Evolutionary conservation across 2,329 filamentous ascomycete genomes (phyloP).

Genomic region (Periconia digitata): DNA sequence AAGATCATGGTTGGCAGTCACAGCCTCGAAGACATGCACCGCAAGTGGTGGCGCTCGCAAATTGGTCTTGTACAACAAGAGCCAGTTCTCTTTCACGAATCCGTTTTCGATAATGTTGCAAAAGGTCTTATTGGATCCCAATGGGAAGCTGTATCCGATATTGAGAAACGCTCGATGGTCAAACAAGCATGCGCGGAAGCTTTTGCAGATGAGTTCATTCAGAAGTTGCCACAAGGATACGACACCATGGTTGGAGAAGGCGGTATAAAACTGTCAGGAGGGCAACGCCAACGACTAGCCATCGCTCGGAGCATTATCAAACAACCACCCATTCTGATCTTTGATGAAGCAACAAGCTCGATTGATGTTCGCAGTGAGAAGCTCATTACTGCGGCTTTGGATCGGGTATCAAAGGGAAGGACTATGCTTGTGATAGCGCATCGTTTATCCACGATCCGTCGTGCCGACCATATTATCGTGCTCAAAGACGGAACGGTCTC

Average conservation of each 20-base stretch:
- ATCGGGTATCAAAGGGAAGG: slow-evolving; percentile 34
- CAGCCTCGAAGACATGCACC: slow-evolving; percentile 75
- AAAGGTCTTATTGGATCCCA: slow-evolving; percentile 74
- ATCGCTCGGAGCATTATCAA: slow-evolving; percentile 86
- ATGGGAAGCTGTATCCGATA: slow-evolving; percentile 46
- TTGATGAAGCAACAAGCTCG: slow-evolving; percentile 90
- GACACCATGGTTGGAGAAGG: slow-evolving; percentile 89
- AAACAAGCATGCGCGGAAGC: slow-evolving; percentile 67
- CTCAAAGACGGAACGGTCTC: neutral
- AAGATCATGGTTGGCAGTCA: slow-evolving; percentile 60
- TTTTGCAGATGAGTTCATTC: slow-evolving; percentile 89
- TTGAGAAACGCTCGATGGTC: slow-evolving; percentile 67
- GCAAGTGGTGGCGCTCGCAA: slow-evolving; percentile 85
- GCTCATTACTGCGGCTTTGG: slow-evolving; percentile 40
- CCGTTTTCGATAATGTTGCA: slow-evolving; percentile 70
- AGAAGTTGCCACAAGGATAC: slow-evolving; percentile 67
- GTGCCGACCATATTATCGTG: slow-evolving; percentile 33
- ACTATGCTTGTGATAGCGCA: slow-evolving; percentile 76
- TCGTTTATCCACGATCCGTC: slow-evolving; percentile 66
- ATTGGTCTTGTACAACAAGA: slow-evolving; percentile 69
- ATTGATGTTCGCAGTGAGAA: slow-evolving; percentile 60
- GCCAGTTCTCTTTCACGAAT: slow-evolving; percentile 29
- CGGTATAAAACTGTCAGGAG: slow-evolving; percentile 84
- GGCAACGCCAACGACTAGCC: slow-evolving; percentile 91
- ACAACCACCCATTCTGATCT: slow-evolving; percentile 81